Evolutionary conservation across 345 rosid genomes (phyloP).

Genomic region (Salix udensis): DNA sequence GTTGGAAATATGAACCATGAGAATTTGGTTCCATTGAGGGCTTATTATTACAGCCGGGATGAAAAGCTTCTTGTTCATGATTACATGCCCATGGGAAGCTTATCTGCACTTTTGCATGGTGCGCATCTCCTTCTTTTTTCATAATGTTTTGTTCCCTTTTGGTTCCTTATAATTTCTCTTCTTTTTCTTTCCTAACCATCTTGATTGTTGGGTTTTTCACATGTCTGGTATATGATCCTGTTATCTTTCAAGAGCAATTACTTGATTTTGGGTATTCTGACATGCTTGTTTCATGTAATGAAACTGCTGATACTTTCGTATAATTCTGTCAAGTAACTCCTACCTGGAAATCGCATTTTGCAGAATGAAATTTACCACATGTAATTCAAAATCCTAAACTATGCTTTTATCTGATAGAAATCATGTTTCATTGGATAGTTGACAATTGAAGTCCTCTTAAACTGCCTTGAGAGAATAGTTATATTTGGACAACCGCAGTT

Average conservation of each 20-base stretch:
- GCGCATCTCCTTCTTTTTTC: constrained; percentile 2
- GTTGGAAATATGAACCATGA: constrained; percentile 39
- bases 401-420: neutral
- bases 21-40: constrained; percentile 41
- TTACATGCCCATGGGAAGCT: constrained; percentile 45
- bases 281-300: neutral
- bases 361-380: neutral
- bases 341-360: no score
- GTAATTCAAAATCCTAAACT: neutral
- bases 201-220: neutral
- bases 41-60: constrained; percentile 38
- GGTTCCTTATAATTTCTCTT: neutral
- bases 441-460: neutral
- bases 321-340: neutral
- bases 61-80: constrained; percentile 48
- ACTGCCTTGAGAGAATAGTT: neutral
- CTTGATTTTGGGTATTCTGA: neutral
- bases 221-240: neutral
- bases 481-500: neutral
- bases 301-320: neutral
- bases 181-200: neutral
- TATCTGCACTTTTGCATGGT: constrained; percentile 51
- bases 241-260: neutral
- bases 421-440: neutral
- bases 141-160: neutral